Base-by-base conservation (phyloP, 2,329 filamentous ascomycete species). In the Monilinia vaccinii-corymbosi region DNA sequence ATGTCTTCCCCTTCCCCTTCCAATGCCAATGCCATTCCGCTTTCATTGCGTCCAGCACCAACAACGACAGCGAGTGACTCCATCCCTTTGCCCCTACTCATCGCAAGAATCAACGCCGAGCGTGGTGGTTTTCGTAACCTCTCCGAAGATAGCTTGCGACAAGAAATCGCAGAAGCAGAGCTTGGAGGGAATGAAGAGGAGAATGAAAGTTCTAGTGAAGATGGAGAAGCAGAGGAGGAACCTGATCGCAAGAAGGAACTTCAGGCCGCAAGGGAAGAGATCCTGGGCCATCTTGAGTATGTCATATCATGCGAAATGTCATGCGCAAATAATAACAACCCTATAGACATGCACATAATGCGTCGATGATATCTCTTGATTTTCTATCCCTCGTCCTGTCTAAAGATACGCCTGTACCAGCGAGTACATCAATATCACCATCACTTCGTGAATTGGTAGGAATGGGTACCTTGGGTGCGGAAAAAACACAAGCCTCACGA, bases 81-180 rank as follows among this genome's bases (percentile, higher is more conserved):
- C 36, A 82, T 81, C 70, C 81, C 79, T 50, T 78, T 97, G n/a
- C 78, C 82, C 60, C 81, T 87, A 50, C 87, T 93, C 66, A 91
- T 97, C 66, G 77, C 81, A 61, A 90, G 92, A 66, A 87, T 96
- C 69, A 88, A 91, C 66, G 74, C 77, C 47, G 86, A 95, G 69
- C 86, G 88, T 62, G 90, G 89, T 16, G 89, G 90, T 28, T 95
- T 97, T 71, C 86, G 90, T 61, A 80, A 86, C 67, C 79, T 97
- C 64, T 89, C 85, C 53, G 89, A 96, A 72, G 80, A 84, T 55
- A 81, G 84, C 47, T 76, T 97, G 42, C 81, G 80, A 53, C 81
- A 86, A 40, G 86, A 94, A 68, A 85, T 94, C 56, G 73, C 76
- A 31, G 72, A 77, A 34, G 74, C 76, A 51, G 74, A 70, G 28